Evolutionary conservation across 306 rosid genomes (phyloP).

Genomic region (Cyamopsis tetragonoloba): DNA sequence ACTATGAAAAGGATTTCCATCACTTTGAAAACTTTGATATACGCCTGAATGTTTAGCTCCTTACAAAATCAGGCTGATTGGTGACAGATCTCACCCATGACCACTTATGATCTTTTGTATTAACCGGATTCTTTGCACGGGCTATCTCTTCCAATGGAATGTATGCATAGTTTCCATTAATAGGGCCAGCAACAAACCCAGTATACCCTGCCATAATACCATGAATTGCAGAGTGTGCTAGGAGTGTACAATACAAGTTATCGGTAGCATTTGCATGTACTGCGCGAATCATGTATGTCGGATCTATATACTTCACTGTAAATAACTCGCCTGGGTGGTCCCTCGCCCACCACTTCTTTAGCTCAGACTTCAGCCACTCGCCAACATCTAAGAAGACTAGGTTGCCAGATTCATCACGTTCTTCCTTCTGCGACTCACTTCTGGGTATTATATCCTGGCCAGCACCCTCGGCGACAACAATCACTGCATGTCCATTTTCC

Average conservation of each 20-base stretch:
- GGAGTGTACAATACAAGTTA: slow-evolving; percentile 68
- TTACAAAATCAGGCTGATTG: slow-evolving; percentile 75
- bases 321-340: slow-evolving; percentile 63
- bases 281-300: slow-evolving; percentile 88
- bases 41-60: slow-evolving; percentile 6
- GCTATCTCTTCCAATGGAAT: slow-evolving; percentile 82
- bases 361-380: slow-evolving; percentile 80
- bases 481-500: slow-evolving; percentile 69
- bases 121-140: slow-evolving; percentile 52
- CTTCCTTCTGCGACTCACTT: slow-evolving; percentile 57
- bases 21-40: not conserved
- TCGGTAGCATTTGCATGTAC: slow-evolving; percentile 81
- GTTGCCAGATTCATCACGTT: slow-evolving; percentile 80
- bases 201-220: slow-evolving; percentile 90
- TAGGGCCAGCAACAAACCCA: slow-evolving; percentile 76
- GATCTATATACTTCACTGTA: slow-evolving; percentile 75
- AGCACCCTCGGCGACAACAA: slow-evolving; percentile 91
- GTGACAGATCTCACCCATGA: slow-evolving; percentile 93
- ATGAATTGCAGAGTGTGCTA: slow-evolving; percentile 83
- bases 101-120: slow-evolving; percentile 68
- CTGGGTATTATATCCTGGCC: slow-evolving; percentile 72
- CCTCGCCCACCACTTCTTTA: slow-evolving; percentile 67
- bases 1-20: not conserved
- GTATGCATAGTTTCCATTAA: slow-evolving; percentile 68
- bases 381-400: slow-evolving; percentile 68